A percentile compares a stretch with the other conserved stretches of the same genome.
phyloP scores from a whole-genome alignment of 257 asterid species.

The Plantago ovata region DNA sequence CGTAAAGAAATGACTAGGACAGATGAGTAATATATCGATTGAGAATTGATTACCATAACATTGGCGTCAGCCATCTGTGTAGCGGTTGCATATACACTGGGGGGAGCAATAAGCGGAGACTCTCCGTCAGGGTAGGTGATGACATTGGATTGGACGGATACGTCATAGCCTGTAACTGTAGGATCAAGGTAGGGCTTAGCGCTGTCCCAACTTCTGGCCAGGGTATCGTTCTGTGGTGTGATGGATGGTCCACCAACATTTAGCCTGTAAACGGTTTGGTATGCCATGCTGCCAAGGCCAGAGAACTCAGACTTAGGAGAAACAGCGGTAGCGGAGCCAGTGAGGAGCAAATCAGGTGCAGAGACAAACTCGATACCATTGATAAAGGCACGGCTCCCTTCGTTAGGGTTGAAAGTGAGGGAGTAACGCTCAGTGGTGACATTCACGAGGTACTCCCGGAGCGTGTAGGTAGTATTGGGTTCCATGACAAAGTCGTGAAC shows the following conservation, averaged over 20 bases:
- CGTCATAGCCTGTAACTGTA: conserved; percentile 31
- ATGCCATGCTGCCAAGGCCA: conserved; percentile 34
- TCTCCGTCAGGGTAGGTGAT: conserved; percentile 64
- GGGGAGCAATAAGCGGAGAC: conserved; percentile 85
- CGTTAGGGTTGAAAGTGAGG: conserved; percentile 32
- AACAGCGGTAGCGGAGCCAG: conserved; percentile 33
- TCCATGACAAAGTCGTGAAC: conserved; percentile 36
- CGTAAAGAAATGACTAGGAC: no score
- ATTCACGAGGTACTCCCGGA: conserved; percentile 47
- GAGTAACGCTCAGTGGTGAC: conserved; percentile 45
- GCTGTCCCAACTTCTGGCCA: conserved; percentile 41
- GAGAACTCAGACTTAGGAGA: conserved; percentile 38
- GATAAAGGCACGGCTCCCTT: conserved; percentile 37
- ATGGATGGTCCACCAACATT: conserved; percentile 48
- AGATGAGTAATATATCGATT: no score
- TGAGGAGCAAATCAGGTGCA: conserved; percentile 45
- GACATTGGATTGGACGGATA: conserved; percentile 41
- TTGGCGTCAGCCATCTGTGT: conserved; percentile 67
- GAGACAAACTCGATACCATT: conserved; percentile 62
- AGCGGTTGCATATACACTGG: conserved; percentile 71
- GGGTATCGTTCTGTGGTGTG: conserved; percentile 33
- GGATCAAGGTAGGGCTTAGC: conserved; percentile 58
- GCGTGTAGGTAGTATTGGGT: conserved; percentile 9
- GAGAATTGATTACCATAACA: conserved; percentile 10
- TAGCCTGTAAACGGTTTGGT: conserved; percentile 38